Percentiles rank a stretch among this genome's conserved stretches.
Conservation (phyloP, 495 filamentous ascomycete genomes). For the Cercophora sp. region DNA sequence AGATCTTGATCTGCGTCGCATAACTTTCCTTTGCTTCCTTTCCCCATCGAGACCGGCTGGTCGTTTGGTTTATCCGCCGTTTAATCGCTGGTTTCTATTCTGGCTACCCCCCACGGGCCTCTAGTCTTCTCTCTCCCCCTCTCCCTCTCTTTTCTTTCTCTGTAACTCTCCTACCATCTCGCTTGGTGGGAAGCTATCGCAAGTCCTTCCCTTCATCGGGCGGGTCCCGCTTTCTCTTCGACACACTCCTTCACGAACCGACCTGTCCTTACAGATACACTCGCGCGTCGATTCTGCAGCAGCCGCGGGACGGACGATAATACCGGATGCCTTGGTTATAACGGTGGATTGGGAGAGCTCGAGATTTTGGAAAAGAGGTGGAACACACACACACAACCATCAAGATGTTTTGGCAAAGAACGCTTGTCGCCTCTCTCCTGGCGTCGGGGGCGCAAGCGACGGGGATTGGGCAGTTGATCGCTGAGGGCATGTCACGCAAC, state of each 20-base stretch:
- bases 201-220: conserved; percentile 25
- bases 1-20: conserved; percentile 28
- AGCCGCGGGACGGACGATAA: conserved; percentile 22
- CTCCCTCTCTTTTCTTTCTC: conserved; percentile 15
- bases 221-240: conserved; percentile 27
- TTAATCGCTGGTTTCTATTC: conserved; percentile 21
- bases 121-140: conserved; percentile 10
- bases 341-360: not conserved
- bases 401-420: conserved; percentile 29
- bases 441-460: conserved; percentile 24
- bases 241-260: conserved; percentile 15
- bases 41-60: conserved; percentile 3
- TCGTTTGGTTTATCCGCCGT: conserved; percentile 14
- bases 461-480: conserved; percentile 21
- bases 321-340: conserved; percentile 6
- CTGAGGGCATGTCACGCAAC: conserved; percentile 23
- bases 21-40: conserved; percentile 11
- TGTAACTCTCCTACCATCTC: conserved; percentile 16
- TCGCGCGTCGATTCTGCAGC: conserved; percentile 2
- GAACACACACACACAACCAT: conserved; percentile 12
- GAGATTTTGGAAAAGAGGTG: conserved; percentile 13
- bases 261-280: too few relatives aligned
- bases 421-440: conserved; percentile 25
- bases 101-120: conserved; percentile 11
- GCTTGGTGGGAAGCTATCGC: conserved; percentile 13